Evolutionary conservation across 2,329 filamentous ascomycete species (phyloP).

Genomic region (Periconia digitata): DNA sequence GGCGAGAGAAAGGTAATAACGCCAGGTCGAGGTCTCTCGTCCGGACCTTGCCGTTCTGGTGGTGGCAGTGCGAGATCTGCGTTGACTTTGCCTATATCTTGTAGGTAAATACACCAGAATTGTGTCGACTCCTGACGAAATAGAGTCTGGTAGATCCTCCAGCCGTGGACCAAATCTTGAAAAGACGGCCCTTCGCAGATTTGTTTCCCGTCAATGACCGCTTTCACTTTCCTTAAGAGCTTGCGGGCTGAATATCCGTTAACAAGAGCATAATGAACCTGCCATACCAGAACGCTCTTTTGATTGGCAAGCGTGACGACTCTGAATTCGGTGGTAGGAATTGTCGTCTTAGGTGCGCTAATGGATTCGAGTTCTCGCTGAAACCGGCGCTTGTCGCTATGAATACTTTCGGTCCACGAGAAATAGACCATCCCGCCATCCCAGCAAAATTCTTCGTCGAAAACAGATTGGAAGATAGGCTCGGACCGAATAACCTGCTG

Average conservation of each 20-base stretch:
- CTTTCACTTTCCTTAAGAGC: constrained; percentile 20
- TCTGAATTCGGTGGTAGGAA: not conserved
- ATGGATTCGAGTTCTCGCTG: not conserved
- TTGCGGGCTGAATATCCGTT: constrained; percentile 33
- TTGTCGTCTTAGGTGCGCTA: not conserved
- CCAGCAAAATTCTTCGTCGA: not conserved
- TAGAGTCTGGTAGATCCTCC: constrained; percentile 6
- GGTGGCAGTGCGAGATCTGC: not conserved
- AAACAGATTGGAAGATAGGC: constrained; percentile 19
- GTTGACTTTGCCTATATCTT: not conserved
- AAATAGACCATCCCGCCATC: not conserved
- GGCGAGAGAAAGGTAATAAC: not conserved
- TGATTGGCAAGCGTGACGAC: not conserved
- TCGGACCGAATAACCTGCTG: constrained; percentile 21
- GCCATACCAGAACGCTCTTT: constrained; percentile 28
- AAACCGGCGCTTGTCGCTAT: not conserved
- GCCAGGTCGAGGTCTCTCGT: not conserved
- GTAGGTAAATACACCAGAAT: constrained; percentile 11
- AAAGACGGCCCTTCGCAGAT: constrained; percentile 1
- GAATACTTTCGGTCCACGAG: not conserved
- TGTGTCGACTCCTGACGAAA: not conserved
- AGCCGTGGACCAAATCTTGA: constrained; percentile 2
- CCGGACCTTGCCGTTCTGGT: not conserved
- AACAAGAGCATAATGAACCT: constrained; percentile 37
- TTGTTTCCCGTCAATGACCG: constrained; percentile 7